These are phyloP conservation scores for Ilyonectria mors-panacis DNA, from an alignment of 2,329 filamentous ascomycete genomes.

Conservation along the genomic window DNA sequence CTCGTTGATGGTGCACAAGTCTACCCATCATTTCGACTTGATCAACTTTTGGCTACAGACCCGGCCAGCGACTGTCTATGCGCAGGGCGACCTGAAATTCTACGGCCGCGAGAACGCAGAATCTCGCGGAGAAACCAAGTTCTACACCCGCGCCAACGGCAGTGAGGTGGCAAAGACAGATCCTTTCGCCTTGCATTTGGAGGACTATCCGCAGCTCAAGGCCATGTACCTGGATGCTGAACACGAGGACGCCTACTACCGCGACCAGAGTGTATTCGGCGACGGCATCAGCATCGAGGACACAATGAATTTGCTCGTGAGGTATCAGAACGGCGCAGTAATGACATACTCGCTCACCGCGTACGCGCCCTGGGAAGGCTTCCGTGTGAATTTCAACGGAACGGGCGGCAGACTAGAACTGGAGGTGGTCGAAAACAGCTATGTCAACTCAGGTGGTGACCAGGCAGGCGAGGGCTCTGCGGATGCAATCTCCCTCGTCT, in stretches of 20 bases:
- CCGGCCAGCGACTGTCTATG: slow-evolving; percentile 69
- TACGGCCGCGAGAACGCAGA: slow-evolving; percentile 75
- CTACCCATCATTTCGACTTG: slow-evolving; percentile 75
- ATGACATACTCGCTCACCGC: slow-evolving; percentile 73
- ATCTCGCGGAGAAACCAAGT: slow-evolving; percentile 63
- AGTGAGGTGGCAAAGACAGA: slow-evolving; percentile 66
- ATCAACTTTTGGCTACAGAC: slow-evolving; percentile 75
- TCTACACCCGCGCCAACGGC: slow-evolving; percentile 66
- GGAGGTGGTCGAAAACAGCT: slow-evolving; percentile 74
- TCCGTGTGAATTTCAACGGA: slow-evolving; percentile 71
- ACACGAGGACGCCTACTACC: slow-evolving; percentile 73
- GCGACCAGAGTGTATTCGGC: slow-evolving; percentile 74
- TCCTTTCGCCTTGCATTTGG: slow-evolving; percentile 72
- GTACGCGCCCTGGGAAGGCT: slow-evolving; percentile 75
- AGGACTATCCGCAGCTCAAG: slow-evolving; percentile 67
- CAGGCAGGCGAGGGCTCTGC: slow-evolving; percentile 69
- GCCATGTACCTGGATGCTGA: slow-evolving; percentile 74
- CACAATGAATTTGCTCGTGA: slow-evolving; percentile 73
- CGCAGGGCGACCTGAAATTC: slow-evolving; percentile 71
- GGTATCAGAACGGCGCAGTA: slow-evolving; percentile 69
- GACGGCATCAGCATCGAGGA: slow-evolving; percentile 77
- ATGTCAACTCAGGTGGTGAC: slow-evolving; percentile 73
- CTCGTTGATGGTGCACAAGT: slow-evolving; percentile 73
- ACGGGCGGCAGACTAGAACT: slow-evolving; percentile 72
- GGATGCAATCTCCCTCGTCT: slow-evolving; percentile 60